These are phyloP conservation scores for Quercus mongolica DNA, from an alignment of 306 rosid genomes.

Conservation along the genomic window DNA sequence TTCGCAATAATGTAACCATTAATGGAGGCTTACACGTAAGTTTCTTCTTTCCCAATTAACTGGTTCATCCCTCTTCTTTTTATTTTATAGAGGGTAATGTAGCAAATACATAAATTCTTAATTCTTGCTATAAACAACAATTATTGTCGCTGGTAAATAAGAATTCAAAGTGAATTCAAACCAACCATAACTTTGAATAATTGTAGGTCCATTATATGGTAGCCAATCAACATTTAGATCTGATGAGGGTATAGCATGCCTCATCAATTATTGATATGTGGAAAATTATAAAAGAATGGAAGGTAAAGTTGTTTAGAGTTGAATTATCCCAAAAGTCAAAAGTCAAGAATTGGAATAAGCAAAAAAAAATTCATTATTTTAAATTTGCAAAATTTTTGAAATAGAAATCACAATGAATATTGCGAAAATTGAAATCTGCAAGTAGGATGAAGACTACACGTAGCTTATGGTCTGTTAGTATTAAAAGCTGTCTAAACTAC, in stretches of 20 bases:
- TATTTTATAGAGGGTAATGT: not conserved
- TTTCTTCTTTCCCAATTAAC: slow-evolving; percentile 11
- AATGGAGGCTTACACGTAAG: slow-evolving; percentile 91
- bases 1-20: slow-evolving; percentile 77
- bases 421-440: too few relatives aligned
- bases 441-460: not conserved
- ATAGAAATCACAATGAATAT: not conserved
- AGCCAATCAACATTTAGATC: not conserved
- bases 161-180: not conserved
- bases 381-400: not conserved
- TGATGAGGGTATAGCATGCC: not conserved
- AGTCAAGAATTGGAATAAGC: too few relatives aligned
- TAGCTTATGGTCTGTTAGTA: not conserved
- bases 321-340: not conserved
- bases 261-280: not conserved
- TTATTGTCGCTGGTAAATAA: not conserved
- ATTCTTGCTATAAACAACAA: not conserved
- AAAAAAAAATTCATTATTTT: not conserved
- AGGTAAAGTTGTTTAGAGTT: too few relatives aligned
- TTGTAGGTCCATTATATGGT: not conserved
- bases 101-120: slow-evolving; percentile 1
- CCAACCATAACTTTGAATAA: not conserved
- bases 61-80: not conserved
- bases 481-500: too few relatives aligned
- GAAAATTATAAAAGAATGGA: not conserved